Percentiles rank a stretch among this genome's conserved stretches.
phyloP scores from a whole-genome alignment of 306 rosid species.

The Vicia faba region DNA sequence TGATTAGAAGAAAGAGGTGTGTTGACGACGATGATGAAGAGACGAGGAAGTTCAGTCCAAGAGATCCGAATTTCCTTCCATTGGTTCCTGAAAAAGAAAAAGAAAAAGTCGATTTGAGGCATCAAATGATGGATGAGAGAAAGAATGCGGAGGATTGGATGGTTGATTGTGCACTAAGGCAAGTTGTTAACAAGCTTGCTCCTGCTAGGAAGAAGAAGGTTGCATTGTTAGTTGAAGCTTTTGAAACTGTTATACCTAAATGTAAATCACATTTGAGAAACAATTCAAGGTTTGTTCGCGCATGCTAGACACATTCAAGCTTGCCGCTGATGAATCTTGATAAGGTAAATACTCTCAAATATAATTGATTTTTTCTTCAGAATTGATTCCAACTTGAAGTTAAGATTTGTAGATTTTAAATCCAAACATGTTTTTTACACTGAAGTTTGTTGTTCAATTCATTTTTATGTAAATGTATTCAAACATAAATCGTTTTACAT shows the following conservation, averaged over 20 bases:
- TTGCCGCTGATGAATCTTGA: conserved; percentile 57
- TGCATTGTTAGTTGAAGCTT: conserved; percentile 92
- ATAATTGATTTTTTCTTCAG: too few relatives aligned
- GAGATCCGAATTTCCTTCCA: conserved; percentile 78
- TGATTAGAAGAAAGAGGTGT: conserved; percentile 40
- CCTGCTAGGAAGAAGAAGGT: conserved; percentile 96
- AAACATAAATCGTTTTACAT: too few relatives aligned
- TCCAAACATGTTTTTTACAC: too few relatives aligned
- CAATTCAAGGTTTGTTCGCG: conserved; percentile 47
- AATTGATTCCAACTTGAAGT: too few relatives aligned
- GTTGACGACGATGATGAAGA: conserved; percentile 53
- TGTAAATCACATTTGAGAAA: conserved; percentile 48
- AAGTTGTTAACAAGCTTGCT: conserved; percentile 72
- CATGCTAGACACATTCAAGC: conserved; percentile 66
- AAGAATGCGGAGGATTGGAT: conserved; percentile 92
- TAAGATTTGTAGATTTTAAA: too few relatives aligned
- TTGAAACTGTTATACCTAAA: conserved; percentile 68
- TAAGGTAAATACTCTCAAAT: conserved; percentile 37
- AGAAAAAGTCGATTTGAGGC: conserved; percentile 82
- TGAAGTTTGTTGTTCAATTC: too few relatives aligned
- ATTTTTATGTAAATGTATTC: too few relatives aligned
- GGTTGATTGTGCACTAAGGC: conserved; percentile 80
- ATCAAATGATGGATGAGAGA: conserved; percentile 77
- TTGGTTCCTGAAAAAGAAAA: conserved; percentile 60
- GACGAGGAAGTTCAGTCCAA: conserved; percentile 60